Evolutionary conservation across 345 rosid genomes (phyloP).

Genomic region (Mangifera indica): DNA sequence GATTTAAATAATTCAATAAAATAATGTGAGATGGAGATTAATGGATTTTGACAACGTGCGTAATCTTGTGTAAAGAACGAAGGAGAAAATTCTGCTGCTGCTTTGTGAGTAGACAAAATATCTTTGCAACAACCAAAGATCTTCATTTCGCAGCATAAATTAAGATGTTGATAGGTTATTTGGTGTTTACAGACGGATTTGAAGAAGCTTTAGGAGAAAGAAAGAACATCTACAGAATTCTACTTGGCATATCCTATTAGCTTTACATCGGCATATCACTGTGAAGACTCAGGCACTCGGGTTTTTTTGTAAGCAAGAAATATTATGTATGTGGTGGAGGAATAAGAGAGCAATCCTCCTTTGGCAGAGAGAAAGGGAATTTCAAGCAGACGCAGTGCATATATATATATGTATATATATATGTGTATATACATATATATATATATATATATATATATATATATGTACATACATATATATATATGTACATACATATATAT

Average conservation of each 20-base stretch:
- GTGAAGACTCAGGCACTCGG: background rate
- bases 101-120: background rate
- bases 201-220: background rate
- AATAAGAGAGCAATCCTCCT: slow-evolving; percentile 23
- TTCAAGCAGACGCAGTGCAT: background rate
- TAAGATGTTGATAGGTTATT: background rate
- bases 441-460: no score
- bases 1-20: background rate
- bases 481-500: no score
- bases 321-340: slow-evolving; percentile 11
- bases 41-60: background rate
- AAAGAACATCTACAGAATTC: slow-evolving; percentile 7
- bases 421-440: no score
- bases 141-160: slow-evolving; percentile 11
- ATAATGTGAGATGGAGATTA: background rate
- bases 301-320: background rate
- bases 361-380: slow-evolving; percentile 12
- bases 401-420: no score
- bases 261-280: slow-evolving; percentile 14
- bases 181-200: background rate
- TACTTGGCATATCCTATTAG: slow-evolving; percentile 16
- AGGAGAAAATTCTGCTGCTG: background rate
- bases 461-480: no score
- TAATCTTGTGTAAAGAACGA: background rate
- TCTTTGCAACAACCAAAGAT: background rate